phyloP scores from a whole-genome alignment of 2,329 filamentous ascomycete species.

The Aspergillus phoenicis region DNA sequence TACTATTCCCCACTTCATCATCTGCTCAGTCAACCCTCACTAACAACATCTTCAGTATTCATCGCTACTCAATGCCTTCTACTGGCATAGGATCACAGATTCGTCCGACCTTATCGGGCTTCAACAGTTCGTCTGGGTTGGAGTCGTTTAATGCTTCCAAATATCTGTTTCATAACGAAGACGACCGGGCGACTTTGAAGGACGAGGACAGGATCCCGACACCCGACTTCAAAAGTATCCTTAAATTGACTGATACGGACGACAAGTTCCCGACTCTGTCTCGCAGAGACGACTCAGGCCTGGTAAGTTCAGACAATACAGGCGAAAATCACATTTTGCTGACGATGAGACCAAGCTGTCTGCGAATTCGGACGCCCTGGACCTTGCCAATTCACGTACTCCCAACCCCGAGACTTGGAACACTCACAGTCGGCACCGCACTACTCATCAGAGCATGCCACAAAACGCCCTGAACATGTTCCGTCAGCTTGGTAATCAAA shows the following conservation, averaged over 20 bases:
- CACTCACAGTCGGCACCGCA: constrained; percentile 68
- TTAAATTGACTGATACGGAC: constrained; percentile 72
- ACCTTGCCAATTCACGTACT: constrained; percentile 72
- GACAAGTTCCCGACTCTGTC: constrained; percentile 78
- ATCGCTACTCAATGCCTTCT: constrained; percentile 93
- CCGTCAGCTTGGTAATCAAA: constrained; percentile 37
- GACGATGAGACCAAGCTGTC: constrained; percentile 64
- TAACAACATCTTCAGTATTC: constrained; percentile 58
- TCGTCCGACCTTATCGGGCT: constrained; percentile 34
- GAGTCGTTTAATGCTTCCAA: constrained; percentile 83
- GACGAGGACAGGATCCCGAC: constrained; percentile 57
- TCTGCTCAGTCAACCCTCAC: background rate
- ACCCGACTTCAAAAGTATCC: constrained; percentile 68
- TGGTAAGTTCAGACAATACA: constrained; percentile 48
- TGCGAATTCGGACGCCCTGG: constrained; percentile 76
- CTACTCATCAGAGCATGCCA: constrained; percentile 62
- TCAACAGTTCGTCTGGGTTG: constrained; percentile 52
- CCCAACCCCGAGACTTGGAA: constrained; percentile 68
- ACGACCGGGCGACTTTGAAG: constrained; percentile 56
- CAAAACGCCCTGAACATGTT: constrained; percentile 54
- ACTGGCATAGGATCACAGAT: constrained; percentile 45
- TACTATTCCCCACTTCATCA: background rate
- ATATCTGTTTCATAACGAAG: constrained; percentile 85
- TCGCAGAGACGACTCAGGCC: constrained; percentile 54
- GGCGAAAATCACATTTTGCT: constrained; percentile 34